Evolutionary conservation across 75 land plant genomes (phyloP).

Genomic region (Cryptomeria japonica): DNA sequence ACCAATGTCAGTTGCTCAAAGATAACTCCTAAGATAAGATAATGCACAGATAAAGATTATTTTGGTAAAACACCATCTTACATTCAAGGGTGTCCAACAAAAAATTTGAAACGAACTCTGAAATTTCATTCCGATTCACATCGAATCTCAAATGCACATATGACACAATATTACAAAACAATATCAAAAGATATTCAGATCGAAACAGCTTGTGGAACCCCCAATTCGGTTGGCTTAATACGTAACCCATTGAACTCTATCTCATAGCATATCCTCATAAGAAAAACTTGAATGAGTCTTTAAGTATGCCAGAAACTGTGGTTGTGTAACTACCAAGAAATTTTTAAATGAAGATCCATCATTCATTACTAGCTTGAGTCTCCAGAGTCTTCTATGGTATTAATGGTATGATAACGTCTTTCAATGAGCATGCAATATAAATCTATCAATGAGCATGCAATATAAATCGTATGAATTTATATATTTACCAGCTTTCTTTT

Average conservation of each 20-base stretch:
- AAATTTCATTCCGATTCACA: not conserved
- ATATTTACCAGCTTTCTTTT: no score
- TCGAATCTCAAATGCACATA: not conserved
- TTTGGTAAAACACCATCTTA: no score
- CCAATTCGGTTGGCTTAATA: not conserved
- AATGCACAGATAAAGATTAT: not conserved
- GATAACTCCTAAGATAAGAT: not conserved
- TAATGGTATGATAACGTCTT: not conserved
- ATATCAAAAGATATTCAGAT: not conserved
- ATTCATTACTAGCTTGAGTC: not conserved
- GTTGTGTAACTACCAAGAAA: not conserved
- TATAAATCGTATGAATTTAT: no score
- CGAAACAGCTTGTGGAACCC: not conserved
- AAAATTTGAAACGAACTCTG: not conserved
- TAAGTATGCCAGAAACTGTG: not conserved
- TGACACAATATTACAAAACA: not conserved
- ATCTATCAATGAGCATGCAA: not conserved
- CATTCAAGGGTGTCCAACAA: not conserved
- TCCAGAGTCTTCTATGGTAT: not conserved
- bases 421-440: not conserved
- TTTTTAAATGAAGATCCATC: not conserved
- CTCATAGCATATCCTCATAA: no score
- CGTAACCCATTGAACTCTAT: no score
- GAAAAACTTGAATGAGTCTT: not conserved
- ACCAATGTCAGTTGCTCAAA: not conserved